These are phyloP conservation scores for Coemansia sp. DNA, from an alignment of 192 early-diverging fungal species.

Conservation along the genomic window DNA sequence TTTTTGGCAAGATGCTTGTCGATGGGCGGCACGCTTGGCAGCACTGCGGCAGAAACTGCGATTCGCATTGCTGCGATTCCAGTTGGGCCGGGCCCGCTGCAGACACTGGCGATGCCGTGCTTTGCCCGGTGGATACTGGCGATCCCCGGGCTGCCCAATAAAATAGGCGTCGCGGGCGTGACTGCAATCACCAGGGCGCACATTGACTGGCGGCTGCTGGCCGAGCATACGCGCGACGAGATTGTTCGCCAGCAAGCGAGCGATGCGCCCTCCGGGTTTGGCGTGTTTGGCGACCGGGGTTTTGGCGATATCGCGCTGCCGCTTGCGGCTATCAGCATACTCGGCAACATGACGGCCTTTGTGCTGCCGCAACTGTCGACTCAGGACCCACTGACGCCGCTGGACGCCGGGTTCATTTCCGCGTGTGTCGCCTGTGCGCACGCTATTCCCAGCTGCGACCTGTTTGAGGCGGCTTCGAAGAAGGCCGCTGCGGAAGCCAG, in stretches of 20 bases:
- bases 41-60: background rate
- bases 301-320: constrained; percentile 1
- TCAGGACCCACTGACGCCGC: background rate
- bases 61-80: constrained; percentile 18
- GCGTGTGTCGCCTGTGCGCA: constrained; percentile 33
- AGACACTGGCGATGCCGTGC: constrained; percentile 9
- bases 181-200: constrained; percentile 18
- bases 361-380: constrained; percentile 31
- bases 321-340: constrained; percentile 27
- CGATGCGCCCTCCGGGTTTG: background rate
- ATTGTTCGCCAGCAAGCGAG: constrained; percentile 5
- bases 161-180: constrained; percentile 29
- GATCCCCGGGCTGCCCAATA: constrained; percentile 40
- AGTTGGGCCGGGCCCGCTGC: background rate
- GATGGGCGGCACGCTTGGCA: background rate
- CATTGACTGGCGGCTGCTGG: constrained; percentile 14
- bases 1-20: constrained; percentile 23
- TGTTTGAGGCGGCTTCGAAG: constrained; percentile 9
- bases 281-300: constrained; percentile 1
- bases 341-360: constrained; percentile 45
- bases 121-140: constrained; percentile 33
- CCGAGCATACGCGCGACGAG: constrained; percentile 1
- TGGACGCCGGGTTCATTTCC: constrained; percentile 20
- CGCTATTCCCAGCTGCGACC: constrained; percentile 26
- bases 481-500: background rate